Conservation (phyloP, 805 yeast species). For the Candida wancherniae region DNA sequence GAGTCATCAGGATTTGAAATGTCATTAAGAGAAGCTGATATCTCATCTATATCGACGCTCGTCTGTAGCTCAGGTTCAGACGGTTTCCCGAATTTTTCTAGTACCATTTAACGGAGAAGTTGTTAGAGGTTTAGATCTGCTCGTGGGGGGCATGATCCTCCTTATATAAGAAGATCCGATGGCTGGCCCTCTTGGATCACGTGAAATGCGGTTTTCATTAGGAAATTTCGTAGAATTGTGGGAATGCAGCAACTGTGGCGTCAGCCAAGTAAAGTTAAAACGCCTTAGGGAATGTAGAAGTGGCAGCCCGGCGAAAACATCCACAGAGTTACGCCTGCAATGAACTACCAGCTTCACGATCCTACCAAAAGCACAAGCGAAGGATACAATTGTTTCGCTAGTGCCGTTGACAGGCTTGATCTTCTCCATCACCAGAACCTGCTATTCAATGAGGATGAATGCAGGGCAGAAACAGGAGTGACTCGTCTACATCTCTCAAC, state of each 20-base stretch:
- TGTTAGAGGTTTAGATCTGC: too few relatives aligned
- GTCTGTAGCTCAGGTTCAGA: too few relatives aligned
- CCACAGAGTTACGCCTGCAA: slow-evolving; percentile 10
- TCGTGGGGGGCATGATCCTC: too few relatives aligned
- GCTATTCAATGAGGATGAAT: slow-evolving; percentile 16
- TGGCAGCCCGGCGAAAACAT: slow-evolving; percentile 12
- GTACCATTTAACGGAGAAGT: too few relatives aligned
- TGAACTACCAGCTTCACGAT: slow-evolving; percentile 16
- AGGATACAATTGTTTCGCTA: slow-evolving; percentile 16
- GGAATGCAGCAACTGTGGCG: neutral
- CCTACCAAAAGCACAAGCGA: slow-evolving; percentile 15
- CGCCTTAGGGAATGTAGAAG: slow-evolving; percentile 11
- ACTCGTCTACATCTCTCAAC: too few relatives aligned
- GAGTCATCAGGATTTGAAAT: too few relatives aligned
- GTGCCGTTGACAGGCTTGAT: slow-evolving; percentile 16
- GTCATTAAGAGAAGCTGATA: too few relatives aligned
- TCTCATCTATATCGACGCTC: too few relatives aligned
- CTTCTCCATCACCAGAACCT: slow-evolving; percentile 21
- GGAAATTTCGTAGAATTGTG: neutral
- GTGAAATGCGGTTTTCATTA: slow-evolving; percentile 1
- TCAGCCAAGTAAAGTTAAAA: neutral
- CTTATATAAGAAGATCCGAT: slow-evolving; percentile 5
- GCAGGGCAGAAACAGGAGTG: slow-evolving; percentile 23
- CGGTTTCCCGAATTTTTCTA: too few relatives aligned
- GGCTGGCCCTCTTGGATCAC: slow-evolving; percentile 1